These are phyloP conservation scores for Glycine tomentella DNA, from an alignment of 306 rosid genomes.

Conservation along the genomic window DNA sequence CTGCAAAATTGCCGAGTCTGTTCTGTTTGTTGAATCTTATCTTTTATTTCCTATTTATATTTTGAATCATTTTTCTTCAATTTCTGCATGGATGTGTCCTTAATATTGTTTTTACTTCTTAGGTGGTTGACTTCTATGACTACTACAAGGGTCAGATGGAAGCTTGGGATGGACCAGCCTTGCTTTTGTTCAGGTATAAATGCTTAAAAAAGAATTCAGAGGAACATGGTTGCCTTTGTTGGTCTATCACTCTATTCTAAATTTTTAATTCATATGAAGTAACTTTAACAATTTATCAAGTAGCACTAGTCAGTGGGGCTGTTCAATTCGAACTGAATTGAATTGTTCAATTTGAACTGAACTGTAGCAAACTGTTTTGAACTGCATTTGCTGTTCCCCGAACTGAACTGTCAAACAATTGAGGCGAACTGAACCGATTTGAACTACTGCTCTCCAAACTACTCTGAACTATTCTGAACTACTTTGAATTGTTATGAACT, in stretches of 20 bases:
- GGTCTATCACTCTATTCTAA: background rate
- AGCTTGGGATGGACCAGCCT: slow-evolving; percentile 99
- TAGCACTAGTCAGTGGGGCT: background rate
- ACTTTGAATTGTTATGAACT: no score
- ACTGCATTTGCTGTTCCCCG: no score
- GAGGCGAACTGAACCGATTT: no score
- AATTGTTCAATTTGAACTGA: no score
- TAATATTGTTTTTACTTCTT: slow-evolving; percentile 42
- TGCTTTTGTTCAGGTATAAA: slow-evolving; percentile 90
- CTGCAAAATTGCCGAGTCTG: slow-evolving; percentile 20
- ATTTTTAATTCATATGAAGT: slow-evolving; percentile 2
- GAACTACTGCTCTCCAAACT: no score
- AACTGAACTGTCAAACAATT: no score
- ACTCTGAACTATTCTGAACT: no score
- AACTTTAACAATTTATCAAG: slow-evolving; percentile 10
- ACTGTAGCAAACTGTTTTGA: no score
- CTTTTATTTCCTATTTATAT: slow-evolving; percentile 27
- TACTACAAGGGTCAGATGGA: slow-evolving; percentile 99
- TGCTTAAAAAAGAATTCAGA: slow-evolving; percentile 9
- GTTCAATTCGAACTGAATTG: no score
- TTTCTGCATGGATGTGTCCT: slow-evolving; percentile 35
- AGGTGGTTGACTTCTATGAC: slow-evolving; percentile 94
- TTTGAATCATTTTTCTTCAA: slow-evolving; percentile 29
- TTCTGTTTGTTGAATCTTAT: slow-evolving; percentile 33
- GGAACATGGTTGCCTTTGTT: slow-evolving; percentile 37